phyloP scores from a whole-genome alignment of 306 rosid genomes.

The Urtica urens region DNA sequence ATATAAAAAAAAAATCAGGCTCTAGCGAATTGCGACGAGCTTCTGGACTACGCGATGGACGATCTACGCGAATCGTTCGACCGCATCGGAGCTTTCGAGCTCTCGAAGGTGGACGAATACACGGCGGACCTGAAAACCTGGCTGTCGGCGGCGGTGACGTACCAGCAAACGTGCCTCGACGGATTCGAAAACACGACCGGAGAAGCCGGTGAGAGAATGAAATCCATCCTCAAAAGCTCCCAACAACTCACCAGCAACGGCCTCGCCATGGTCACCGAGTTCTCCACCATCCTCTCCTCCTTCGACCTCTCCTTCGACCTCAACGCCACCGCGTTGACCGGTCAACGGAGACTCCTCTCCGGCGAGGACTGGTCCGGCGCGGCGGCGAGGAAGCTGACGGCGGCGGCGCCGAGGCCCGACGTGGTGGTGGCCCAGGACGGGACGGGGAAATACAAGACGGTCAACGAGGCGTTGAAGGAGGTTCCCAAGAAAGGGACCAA shows the following conservation, averaged over 20 bases:
- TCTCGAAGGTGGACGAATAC: conserved; percentile 20
- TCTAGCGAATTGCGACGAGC: conserved; percentile 42
- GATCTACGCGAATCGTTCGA: conserved; percentile 28
- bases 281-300: conserved; percentile 4
- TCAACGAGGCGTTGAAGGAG: conserved; percentile 41
- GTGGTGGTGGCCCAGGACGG: conserved; percentile 61
- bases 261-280: conserved; percentile 38
- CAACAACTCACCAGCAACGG: conserved; percentile 50
- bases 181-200: conserved; percentile 44
- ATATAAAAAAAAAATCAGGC: no score
- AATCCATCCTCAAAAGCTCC: conserved; percentile 21
- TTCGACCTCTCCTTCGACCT: neutral
- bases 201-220: conserved; percentile 37
- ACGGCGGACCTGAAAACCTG: conserved; percentile 48
- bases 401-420: conserved; percentile 17
- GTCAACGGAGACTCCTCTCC: conserved; percentile 21
- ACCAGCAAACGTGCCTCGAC: conserved; percentile 51
- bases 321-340: no score
- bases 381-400: conserved; percentile 19
- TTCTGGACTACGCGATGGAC: conserved; percentile 40
- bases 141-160: conserved; percentile 47
- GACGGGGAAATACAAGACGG: conserved; percentile 40
- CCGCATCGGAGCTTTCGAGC: conserved; percentile 26
- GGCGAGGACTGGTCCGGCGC: conserved; percentile 25
- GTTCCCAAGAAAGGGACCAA: conserved; percentile 29